Base-by-base conservation (phyloP, 805 yeast genomes). In the Debaryomyces prosopidis region DNA sequence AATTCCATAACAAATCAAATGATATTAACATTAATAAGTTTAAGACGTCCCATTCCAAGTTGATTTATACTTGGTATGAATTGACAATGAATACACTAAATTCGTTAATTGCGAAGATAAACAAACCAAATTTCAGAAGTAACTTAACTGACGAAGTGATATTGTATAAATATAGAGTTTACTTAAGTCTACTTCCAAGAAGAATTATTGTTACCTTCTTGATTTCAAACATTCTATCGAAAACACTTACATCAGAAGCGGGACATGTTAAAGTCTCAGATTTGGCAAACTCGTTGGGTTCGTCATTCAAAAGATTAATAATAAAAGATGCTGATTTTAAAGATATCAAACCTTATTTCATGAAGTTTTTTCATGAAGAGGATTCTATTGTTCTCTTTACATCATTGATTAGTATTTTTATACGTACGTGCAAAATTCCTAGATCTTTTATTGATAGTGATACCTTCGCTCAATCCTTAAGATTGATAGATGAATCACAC, bases 301-400 rank as follows among this genome's bases (percentile, higher is more conserved):
- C 31, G 16, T 45, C 54, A 2, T 51, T 57, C 31, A 38, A 34
- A 15, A 36, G 50, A 18, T 16, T 54, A 4, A 23, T 54, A 12
- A 32, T 33, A 14, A 53, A 44, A 23, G 51, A 52, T 14, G 16
- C 36, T 7, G 42, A 51, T 8, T 50, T 47, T 35, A 18, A 16
- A 5, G 32, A 40, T 9, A 36, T 52, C 7, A 45, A 42, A 16
- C 32, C 48, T 14, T 42, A 43, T 23, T 28, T 57, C 1, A 31
- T 46, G 4, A 32, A 46, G 9, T 42, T 55, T 6, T 58, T 59
- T 38, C 42, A 45, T 27, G 44, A 51, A 14, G 57, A 53, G n/a
- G 60, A 54, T 19, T 53, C 55, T 2, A 34, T 59, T 3, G 50
- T 53, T 40, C 49, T 62, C 26, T 52, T 55, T 12, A 43, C 57